phyloP scores from a whole-genome alignment of 345 rosid species.

The Citrus glauca region DNA sequence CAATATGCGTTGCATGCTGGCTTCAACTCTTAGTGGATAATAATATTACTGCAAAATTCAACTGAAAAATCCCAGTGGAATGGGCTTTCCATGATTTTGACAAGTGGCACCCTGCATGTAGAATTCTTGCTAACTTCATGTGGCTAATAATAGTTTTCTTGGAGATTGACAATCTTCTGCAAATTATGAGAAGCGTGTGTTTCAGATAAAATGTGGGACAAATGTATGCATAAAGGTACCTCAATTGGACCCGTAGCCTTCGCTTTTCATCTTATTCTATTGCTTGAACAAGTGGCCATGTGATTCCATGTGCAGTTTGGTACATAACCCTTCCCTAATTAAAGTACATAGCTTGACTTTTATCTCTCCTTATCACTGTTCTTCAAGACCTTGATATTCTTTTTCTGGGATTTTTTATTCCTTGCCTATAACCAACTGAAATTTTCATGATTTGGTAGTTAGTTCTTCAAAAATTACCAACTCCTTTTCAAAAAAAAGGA shows the following conservation, averaged over 20 bases:
- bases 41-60: not conserved
- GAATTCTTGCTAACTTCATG: constrained; percentile 18
- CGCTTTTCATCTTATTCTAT: constrained; percentile 15
- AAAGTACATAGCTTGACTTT: constrained; percentile 5
- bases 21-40: constrained; percentile 17
- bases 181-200: not conserved
- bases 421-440: not conserved
- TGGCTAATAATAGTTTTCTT: not conserved
- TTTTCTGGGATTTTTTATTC: not conserved
- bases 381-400: constrained; percentile 5
- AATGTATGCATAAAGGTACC: constrained; percentile 2
- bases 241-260: constrained; percentile 17
- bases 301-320: constrained; percentile 34
- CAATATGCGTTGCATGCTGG: constrained; percentile 4
- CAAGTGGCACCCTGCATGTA: constrained; percentile 1
- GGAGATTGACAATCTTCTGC: not conserved
- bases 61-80: constrained; percentile 20
- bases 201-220: constrained; percentile 24
- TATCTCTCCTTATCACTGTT: constrained; percentile 10
- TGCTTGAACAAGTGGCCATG: constrained; percentile 30
- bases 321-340: not conserved
- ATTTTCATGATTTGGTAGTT: constrained; percentile 16
- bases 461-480: not conserved
- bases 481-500: not conserved
- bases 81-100: constrained; percentile 25